Evolutionary conservation across 768 basidiomycete genomes (phyloP), one percentile per base, ranked within the genome.

Genomic region (Trametes coccinea): DNA sequence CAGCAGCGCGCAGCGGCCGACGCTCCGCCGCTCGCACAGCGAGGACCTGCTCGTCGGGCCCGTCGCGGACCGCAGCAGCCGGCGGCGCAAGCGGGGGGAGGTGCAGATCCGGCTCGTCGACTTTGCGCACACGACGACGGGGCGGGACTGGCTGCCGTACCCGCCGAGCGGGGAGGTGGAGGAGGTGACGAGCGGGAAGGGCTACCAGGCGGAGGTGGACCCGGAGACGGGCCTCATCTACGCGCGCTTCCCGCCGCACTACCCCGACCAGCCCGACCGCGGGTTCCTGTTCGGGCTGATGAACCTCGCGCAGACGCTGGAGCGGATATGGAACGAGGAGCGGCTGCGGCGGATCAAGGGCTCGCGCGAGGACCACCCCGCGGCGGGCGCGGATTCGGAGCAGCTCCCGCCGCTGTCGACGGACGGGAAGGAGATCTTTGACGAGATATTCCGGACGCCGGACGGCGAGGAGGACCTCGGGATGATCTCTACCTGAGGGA

Each of bases 81-180:
- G 84, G n/a, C 84, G 84, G 55, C 85, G 87, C 60, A 90, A 88
- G 71, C 79, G 92, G 27, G 97, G 97, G 34, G 96, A 97, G 72
- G 84, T 98, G 61, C 93, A 92, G 71, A 91, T 99, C 63, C 93
- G 95, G 39, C 87, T 99, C 53, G 97, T 99, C 57, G 97, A 99
- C 75, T 99, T 99, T 76, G 97, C 96, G 11, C 96, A 98, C 71
- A 98, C 97, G 53, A 98, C 95, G 8, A 98, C 95, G 1, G 97
- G 97, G 11, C 82, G 82, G 27, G 97, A 99, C 74, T 98, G 93
- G 84, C 74, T 91, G 45, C 82, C 88, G 10, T 82, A 83, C 70
- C 83, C 87, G 2, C 73, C 79, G 22, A 72, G 77, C 39, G 67
- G 72, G 31, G 67, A 73, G 33, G 71, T 79, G 13, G 73, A 77